Conservation (phyloP, 805 yeast genomes). For the Brettanomyces custersianus region DNA sequence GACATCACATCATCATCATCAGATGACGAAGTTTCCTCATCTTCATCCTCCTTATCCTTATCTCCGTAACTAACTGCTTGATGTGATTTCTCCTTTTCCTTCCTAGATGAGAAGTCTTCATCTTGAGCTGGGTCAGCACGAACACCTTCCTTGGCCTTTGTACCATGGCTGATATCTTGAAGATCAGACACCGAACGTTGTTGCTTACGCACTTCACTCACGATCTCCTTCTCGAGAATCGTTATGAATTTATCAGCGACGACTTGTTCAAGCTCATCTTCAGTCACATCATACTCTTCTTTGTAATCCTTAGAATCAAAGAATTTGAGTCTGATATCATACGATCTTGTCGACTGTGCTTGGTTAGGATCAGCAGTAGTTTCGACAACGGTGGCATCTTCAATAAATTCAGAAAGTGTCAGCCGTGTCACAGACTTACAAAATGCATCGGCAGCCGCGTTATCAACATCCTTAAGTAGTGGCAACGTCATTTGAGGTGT, state of each 20-base stretch:
- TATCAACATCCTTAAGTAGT: constrained; percentile 66
- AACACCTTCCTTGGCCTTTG: constrained; percentile 34
- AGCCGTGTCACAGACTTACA: constrained; percentile 84
- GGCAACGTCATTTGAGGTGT: constrained; percentile 99
- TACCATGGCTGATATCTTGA: constrained; percentile 65
- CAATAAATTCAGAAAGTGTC: constrained; percentile 80
- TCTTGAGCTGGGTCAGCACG: constrained; percentile 26
- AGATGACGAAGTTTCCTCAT: constrained; percentile 41
- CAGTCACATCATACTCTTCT: constrained; percentile 81
- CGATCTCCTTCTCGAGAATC: constrained; percentile 62
- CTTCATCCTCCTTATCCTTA: constrained; percentile 82
- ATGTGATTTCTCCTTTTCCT: constrained; percentile 51
- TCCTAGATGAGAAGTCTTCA: constrained; percentile 57
- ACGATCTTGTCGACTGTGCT: constrained; percentile 51
- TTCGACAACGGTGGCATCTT: constrained; percentile 78
- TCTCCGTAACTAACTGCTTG: constrained; percentile 90
- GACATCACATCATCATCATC: constrained; percentile 54
- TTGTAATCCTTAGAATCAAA: constrained; percentile 70
- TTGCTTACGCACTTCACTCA: constrained; percentile 78
- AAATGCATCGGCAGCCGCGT: constrained; percentile 85
- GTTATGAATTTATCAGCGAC: constrained; percentile 57
- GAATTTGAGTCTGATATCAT: constrained; percentile 66
- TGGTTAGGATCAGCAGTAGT: constrained; percentile 57
- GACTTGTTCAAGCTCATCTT: constrained; percentile 66
- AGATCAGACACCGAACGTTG: constrained; percentile 42